Evolutionary conservation across 805 yeast genomes (phyloP).

Genomic region (Danielozyma ontarioensis): DNA sequence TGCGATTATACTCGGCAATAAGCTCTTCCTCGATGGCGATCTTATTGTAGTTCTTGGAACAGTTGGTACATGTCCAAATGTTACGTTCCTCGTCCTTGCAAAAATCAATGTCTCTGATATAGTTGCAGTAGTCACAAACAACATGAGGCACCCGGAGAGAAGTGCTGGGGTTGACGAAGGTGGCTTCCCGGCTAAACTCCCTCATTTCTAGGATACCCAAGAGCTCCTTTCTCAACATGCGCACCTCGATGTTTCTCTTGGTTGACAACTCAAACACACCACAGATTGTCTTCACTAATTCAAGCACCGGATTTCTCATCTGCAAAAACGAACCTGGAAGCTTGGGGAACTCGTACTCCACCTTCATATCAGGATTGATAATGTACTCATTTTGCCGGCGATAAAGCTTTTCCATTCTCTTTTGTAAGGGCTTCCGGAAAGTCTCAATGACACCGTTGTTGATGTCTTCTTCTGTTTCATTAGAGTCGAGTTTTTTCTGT

Average conservation of each 20-base stretch:
- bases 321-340: slow-evolving; percentile 68
- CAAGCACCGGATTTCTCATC: slow-evolving; percentile 68
- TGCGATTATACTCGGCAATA: slow-evolving; percentile 55
- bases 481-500: slow-evolving; percentile 29
- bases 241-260: slow-evolving; percentile 62
- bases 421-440: slow-evolving; percentile 59
- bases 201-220: slow-evolving; percentile 69
- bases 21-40: slow-evolving; percentile 75
- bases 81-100: slow-evolving; percentile 57
- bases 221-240: slow-evolving; percentile 70
- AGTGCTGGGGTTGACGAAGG: slow-evolving; percentile 70
- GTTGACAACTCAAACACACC: slow-evolving; percentile 67
- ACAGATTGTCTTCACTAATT: slow-evolving; percentile 68
- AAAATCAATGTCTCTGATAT: slow-evolving; percentile 70
- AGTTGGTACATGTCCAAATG: slow-evolving; percentile 63
- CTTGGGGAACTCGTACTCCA: slow-evolving; percentile 67
- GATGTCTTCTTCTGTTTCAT: slow-evolving; percentile 31
- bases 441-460: slow-evolving; percentile 45
- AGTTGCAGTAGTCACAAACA: slow-evolving; percentile 76
- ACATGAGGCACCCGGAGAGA: slow-evolving; percentile 62
- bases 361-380: slow-evolving; percentile 55
- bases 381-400: slow-evolving; percentile 71
- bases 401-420: slow-evolving; percentile 60
- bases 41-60: slow-evolving; percentile 60
- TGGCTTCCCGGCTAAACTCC: slow-evolving; percentile 77